Evolutionary conservation across 768 basidiomycete genomes (phyloP).

Genomic region (Hydnomerulius pinastri): DNA sequence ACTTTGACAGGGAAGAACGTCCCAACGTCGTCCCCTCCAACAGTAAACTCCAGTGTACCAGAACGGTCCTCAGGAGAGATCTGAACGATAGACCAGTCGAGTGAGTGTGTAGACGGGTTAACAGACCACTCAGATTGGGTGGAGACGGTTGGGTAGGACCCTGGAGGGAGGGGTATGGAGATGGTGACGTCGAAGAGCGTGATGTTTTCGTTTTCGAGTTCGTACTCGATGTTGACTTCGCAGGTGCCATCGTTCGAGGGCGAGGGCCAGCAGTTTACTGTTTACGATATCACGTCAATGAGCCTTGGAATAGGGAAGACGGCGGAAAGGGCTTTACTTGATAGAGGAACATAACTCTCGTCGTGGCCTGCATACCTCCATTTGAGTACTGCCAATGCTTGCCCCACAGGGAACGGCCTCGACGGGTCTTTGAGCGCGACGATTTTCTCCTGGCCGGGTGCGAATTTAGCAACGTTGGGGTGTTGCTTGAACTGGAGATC

Average conservation of each 20-base stretch:
- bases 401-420: conserved; percentile 84
- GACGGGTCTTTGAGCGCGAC: conserved; percentile 84
- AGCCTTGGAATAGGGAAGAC: background rate
- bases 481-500: conserved; percentile 96
- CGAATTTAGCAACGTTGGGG: conserved; percentile 89
- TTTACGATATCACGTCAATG: background rate
- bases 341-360: conserved; percentile 88
- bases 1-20: conserved; percentile 94
- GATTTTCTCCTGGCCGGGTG: conserved; percentile 61
- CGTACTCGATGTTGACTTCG: conserved; percentile 96
- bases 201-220: conserved; percentile 84
- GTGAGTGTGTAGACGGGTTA: conserved; percentile 74
- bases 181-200: conserved; percentile 84
- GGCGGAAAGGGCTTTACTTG: conserved; percentile 59
- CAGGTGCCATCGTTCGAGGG: conserved; percentile 89
- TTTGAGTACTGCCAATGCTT: conserved; percentile 84
- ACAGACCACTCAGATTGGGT: conserved; percentile 79
- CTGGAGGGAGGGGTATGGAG: conserved; percentile 87
- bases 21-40: conserved; percentile 78
- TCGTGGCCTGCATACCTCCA: conserved; percentile 93
- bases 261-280: conserved; percentile 97
- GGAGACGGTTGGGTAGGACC: conserved; percentile 84
- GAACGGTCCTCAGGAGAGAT: conserved; percentile 65
- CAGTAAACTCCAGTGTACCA: conserved; percentile 89
- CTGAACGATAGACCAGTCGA: conserved; percentile 82